Evolutionary conservation across 805 yeast genomes (phyloP), one percentile per base, ranked within the genome.

Genomic region (Sugiyamaella boreocaroliniensis): DNA sequence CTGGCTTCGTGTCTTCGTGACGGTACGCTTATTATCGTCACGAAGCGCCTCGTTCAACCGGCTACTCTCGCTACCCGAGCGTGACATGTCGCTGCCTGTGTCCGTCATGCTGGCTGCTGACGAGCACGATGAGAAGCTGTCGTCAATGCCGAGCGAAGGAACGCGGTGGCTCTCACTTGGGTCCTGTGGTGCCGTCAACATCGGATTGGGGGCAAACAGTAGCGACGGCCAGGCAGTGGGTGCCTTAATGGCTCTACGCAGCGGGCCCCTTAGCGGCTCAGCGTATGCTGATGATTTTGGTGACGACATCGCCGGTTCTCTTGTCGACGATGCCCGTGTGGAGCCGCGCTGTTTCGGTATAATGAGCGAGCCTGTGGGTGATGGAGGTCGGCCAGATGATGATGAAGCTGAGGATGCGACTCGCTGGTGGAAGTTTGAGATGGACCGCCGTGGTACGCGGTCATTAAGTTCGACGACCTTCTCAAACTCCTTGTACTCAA

Each of bases 401-500:
- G 53, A 50, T 10, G n/a, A 29, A 11, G 37, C 49, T 19, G 15
- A 18, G 18, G 53, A 50, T 5, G n/a, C 42, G 19, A 45, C 49
- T 1, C 58, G 54, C 14, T 53, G 55, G 14, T 57, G 56, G 49
- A 59, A 59, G 19, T 51, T 48, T 14, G 61, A 45, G 11, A 59
- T 49, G 15, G 55, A 50, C 37, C 59, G 57, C 40, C 53, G 50
- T 14, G 47, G 45, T 4, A 58, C 51, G 11, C 40, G 43, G 14
- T 50, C 45, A 14, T 49, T 40, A 19, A 44, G 51, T 43, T 65
- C 64, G 4, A 66, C 63, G 9, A 58, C 57, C 22, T 48, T 52
- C 40, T 60, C 61, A 53, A 68, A 68, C 44, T 61, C 63, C 40
- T 56, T 46, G 50, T 62, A 63, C 48, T 65, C 70, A 15, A 68